Conservation (phyloP, 306 rosid species). For the Erythrophleum fordii region DNA sequence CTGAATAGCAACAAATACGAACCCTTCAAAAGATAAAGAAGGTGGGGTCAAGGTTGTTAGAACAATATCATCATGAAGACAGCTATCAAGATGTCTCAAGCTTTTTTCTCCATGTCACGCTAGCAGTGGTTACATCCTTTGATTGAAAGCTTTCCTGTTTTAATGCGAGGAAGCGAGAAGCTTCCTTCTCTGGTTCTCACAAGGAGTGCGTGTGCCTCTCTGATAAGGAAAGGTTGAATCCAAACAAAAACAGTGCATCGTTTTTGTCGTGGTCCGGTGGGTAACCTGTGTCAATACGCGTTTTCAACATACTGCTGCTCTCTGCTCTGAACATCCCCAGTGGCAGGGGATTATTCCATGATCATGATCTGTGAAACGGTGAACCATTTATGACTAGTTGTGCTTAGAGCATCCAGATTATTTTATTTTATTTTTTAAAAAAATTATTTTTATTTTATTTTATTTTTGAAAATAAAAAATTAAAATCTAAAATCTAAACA, state of each 20-base stretch:
- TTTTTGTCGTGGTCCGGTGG: not conserved
- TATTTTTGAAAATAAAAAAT: too few relatives aligned
- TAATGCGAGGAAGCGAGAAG: not conserved
- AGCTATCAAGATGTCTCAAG: not conserved
- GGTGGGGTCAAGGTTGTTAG: conserved; percentile 33
- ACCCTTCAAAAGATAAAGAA: not conserved
- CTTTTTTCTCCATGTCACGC: not conserved
- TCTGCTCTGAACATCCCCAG: not conserved
- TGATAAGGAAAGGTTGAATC: not conserved
- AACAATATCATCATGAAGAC: conserved; percentile 22
- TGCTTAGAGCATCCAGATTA: too few relatives aligned
- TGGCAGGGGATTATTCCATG: too few relatives aligned
- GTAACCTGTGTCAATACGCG: not conserved
- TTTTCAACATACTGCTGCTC: not conserved
- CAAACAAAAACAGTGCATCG: not conserved
- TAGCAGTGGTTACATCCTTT: not conserved
- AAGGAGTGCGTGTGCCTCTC: not conserved
- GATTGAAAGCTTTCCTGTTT: not conserved
- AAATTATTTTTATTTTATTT: too few relatives aligned
- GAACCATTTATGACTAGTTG: too few relatives aligned
- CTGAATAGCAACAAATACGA: not conserved
- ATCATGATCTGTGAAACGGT: too few relatives aligned
- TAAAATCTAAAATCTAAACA: too few relatives aligned
- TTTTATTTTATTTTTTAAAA: too few relatives aligned
- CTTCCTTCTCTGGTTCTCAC: not conserved